Conservation (phyloP, 257 asterid species). For the Solanum sparsipilum region DNA sequence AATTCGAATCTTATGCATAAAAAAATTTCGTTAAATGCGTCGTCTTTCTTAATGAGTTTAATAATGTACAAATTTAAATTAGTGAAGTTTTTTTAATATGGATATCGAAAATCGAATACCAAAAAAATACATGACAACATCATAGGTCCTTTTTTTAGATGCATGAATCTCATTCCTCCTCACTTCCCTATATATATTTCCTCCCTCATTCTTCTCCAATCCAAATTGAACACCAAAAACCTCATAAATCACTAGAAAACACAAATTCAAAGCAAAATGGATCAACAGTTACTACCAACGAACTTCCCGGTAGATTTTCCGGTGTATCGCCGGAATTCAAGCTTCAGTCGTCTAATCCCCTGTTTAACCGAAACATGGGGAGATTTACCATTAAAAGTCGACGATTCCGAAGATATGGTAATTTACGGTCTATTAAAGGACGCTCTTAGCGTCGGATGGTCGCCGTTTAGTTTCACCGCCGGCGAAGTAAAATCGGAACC, state of each 20-base stretch:
- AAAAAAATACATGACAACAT: neutral
- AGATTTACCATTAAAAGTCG: neutral
- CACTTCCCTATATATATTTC: neutral
- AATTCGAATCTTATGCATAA: too few species aligned
- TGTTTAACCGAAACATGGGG: slow-evolving; percentile 10
- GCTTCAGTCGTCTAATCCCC: slow-evolving; percentile 1
- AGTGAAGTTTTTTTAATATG: neutral
- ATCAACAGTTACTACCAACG: neutral
- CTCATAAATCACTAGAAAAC: neutral
- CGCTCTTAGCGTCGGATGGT: slow-evolving; percentile 1
- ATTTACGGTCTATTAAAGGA: neutral
- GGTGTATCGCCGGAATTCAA: neutral
- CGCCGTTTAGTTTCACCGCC: neutral
- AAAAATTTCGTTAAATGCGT: accelerated
- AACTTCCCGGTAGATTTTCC: neutral
- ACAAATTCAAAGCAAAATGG: neutral
- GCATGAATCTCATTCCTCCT: neutral
- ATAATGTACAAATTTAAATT: too few species aligned
- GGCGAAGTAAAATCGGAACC: neutral
- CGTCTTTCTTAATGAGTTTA: too few species aligned
- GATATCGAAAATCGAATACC: neutral
- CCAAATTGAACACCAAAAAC: neutral
- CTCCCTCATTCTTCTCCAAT: neutral
- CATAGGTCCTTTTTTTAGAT: neutral
- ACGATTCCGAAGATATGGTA: slow-evolving; percentile 7